phyloP scores from a whole-genome alignment of 305 asterid species.

The Fraxinus sp. region DNA sequence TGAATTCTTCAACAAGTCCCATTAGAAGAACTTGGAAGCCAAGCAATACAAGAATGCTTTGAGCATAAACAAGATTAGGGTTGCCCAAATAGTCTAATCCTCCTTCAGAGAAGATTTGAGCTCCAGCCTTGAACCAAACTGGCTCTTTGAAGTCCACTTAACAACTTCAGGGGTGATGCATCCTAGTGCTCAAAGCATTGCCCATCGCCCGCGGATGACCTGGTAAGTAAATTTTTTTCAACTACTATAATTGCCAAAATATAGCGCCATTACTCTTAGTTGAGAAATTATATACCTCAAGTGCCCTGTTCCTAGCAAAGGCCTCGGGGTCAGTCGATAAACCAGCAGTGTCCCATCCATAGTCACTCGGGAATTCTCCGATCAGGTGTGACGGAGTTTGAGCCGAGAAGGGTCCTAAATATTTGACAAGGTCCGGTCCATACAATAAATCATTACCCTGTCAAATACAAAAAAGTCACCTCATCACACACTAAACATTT shows the following conservation, averaged over 20 bases:
- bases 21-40: constrained; percentile 73
- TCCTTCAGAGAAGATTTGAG: constrained; percentile 72
- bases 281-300: constrained; percentile 44
- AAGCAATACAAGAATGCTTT: constrained; percentile 72
- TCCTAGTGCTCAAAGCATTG: constrained; percentile 79
- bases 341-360: constrained; percentile 91
- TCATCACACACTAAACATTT: neutral
- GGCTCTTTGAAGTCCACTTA: constrained; percentile 64
- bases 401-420: constrained; percentile 89
- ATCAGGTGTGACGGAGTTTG: constrained; percentile 81
- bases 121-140: constrained; percentile 82
- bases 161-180: constrained; percentile 80
- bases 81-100: constrained; percentile 78
- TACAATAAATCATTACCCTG: constrained; percentile 69
- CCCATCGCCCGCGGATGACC: constrained; percentile 83
- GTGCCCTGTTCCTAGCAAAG: constrained; percentile 75
- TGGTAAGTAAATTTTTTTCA: constrained; percentile 8
- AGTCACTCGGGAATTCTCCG: constrained; percentile 85
- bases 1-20: constrained; percentile 76
- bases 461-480: neutral
- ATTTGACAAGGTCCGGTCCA: constrained; percentile 77
- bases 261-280: neutral
- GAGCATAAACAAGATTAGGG: constrained; percentile 77
- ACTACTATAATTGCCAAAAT: neutral
- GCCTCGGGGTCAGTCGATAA: constrained; percentile 88